Conservation (phyloP, 2,329 filamentous ascomycete genomes). For the Colletotrichum costaricense region DNA sequence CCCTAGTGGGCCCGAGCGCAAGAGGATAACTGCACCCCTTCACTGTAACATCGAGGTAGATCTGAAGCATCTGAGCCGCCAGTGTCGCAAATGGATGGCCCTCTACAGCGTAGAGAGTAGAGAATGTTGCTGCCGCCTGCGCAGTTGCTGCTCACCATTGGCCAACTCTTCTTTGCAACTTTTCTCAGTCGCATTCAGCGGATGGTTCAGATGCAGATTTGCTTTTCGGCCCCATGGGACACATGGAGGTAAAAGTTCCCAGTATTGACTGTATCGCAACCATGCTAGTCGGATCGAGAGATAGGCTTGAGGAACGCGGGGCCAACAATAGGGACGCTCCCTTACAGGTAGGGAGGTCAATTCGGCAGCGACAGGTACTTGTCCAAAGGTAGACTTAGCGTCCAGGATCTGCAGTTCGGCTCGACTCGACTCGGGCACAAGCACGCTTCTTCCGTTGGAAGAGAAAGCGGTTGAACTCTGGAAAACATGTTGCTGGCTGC, state of each 20-base stretch:
- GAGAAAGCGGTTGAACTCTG: not conserved
- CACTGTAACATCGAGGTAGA: slow-evolving; percentile 30
- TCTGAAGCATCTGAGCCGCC: slow-evolving; percentile 33
- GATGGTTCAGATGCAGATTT: not conserved
- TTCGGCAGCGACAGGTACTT: slow-evolving; percentile 4
- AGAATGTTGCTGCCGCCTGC: not conserved
- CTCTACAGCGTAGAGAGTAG: not conserved
- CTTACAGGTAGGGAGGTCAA: not conserved
- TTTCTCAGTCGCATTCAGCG: not conserved
- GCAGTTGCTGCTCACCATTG: not conserved
- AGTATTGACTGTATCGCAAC: too few relatives aligned
- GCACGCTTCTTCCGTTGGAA: not conserved
- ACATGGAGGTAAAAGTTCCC: not conserved
- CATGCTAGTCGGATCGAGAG: not conserved
- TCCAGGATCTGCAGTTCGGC: not conserved
- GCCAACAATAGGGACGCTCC: not conserved
- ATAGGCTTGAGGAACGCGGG: not conserved
- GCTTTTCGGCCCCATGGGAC: not conserved
- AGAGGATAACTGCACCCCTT: slow-evolving; percentile 13
- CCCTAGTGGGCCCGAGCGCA: slow-evolving; percentile 11
- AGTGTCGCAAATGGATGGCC: slow-evolving; percentile 27
- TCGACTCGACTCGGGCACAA: not conserved
- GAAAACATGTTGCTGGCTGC: too few relatives aligned
- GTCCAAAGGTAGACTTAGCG: not conserved
- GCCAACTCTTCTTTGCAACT: not conserved